Evolutionary conservation across 2,329 filamentous ascomycete species (phyloP).

Genomic region (Zarea fungicola): DNA sequence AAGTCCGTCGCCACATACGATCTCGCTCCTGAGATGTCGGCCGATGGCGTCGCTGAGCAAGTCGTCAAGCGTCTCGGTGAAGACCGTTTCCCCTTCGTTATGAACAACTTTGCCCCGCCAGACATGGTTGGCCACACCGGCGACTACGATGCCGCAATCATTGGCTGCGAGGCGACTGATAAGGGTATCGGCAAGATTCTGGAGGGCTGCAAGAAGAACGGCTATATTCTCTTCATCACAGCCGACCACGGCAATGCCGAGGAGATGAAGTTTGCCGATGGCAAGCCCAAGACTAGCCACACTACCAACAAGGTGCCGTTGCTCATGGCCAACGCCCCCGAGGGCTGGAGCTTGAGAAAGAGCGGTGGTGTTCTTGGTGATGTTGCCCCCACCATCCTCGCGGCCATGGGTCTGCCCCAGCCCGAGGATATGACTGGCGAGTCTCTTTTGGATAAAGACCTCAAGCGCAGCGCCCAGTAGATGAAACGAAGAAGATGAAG

Average conservation of each 20-base stretch:
- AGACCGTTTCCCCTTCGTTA: slow-evolving; percentile 88
- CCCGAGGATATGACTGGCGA: slow-evolving; percentile 88
- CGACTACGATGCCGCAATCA: slow-evolving; percentile 88
- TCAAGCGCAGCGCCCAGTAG: slow-evolving; percentile 34
- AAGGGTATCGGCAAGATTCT: slow-evolving; percentile 90
- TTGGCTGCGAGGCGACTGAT: slow-evolving; percentile 82
- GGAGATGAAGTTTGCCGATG: slow-evolving; percentile 96
- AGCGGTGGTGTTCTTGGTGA: slow-evolving; percentile 88
- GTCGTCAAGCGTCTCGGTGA: slow-evolving; percentile 81
- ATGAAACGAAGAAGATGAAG: slow-evolving; percentile 5
- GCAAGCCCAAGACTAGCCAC: slow-evolving; percentile 96
- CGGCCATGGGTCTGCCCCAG: slow-evolving; percentile 83
- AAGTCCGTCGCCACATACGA: slow-evolving; percentile 91
- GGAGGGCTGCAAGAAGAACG: slow-evolving; percentile 88
- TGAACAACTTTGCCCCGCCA: slow-evolving; percentile 99
- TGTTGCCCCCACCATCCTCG: slow-evolving; percentile 90
- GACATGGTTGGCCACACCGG: slow-evolving; percentile 99
- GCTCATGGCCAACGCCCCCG: slow-evolving; percentile 94
- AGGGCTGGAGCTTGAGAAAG: slow-evolving; percentile 81
- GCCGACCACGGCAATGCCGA: slow-evolving; percentile 97
- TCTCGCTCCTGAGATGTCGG: slow-evolving; percentile 91
- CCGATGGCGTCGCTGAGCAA: slow-evolving; percentile 82
- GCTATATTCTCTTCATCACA: slow-evolving; percentile 92
- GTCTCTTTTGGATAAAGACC: slow-evolving; percentile 73
- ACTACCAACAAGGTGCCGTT: slow-evolving; percentile 97